phyloP scores from a whole-genome alignment of 208 protist genomes.

The Trypanosoma theileri region DNA sequence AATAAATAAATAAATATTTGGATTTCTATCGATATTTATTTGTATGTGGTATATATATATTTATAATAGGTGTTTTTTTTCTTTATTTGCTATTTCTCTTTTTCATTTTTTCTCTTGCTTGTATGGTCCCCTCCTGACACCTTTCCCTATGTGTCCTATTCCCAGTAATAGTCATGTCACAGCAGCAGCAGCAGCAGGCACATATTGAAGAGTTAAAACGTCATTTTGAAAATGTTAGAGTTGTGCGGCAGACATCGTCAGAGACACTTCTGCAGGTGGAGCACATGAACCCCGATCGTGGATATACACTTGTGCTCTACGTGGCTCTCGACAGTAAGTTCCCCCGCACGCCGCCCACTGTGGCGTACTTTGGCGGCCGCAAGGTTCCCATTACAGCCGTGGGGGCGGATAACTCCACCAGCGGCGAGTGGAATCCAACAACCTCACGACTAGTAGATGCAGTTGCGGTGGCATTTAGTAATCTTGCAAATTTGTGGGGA shows the following conservation, averaged over 20 bases:
- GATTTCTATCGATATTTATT: constrained; percentile 3
- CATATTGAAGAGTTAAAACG: constrained; percentile 45
- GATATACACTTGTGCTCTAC: constrained; percentile 65
- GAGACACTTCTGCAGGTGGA: constrained; percentile 67
- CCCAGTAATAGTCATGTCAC: no score
- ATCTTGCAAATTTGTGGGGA: constrained; percentile 67
- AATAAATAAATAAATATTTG: no score
- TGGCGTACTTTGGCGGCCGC: constrained; percentile 61
- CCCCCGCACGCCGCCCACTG: constrained; percentile 52
- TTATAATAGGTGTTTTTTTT: constrained; percentile 20
- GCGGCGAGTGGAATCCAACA: constrained; percentile 54
- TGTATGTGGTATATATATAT: constrained; percentile 4
- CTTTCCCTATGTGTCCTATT: no score
- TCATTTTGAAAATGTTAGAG: constrained; percentile 45
- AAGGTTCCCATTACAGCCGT: constrained; percentile 40
- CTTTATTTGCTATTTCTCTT: constrained; percentile 6
- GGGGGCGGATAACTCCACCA: constrained; percentile 29
- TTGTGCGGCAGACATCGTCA: constrained; percentile 39
- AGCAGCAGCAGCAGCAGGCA: constrained; percentile 9
- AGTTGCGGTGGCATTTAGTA: constrained; percentile 69
- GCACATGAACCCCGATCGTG: constrained; percentile 38
- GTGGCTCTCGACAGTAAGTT: constrained; percentile 51
- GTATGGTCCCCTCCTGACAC: no score
- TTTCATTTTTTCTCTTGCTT: no score
- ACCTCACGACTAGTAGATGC: constrained; percentile 60